phyloP scores from a whole-genome alignment of 306 rosid genomes.

The Sindora glabra region DNA sequence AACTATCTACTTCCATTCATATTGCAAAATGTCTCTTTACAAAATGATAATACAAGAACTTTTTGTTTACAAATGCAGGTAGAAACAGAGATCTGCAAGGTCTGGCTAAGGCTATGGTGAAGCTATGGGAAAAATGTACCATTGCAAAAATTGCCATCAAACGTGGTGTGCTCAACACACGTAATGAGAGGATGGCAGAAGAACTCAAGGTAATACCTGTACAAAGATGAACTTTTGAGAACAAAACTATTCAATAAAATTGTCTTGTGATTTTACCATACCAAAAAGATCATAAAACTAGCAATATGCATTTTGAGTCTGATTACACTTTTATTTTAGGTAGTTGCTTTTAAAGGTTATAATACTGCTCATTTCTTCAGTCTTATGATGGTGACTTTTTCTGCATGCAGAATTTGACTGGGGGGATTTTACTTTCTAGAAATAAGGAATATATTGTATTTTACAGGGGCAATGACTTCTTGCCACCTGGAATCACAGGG shows the following conservation, averaged over 20 bases:
- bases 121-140: constrained; percentile 82
- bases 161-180: constrained; percentile 79
- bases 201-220: constrained; percentile 67
- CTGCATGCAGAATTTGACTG: constrained; percentile 69
- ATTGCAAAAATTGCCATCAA: constrained; percentile 90
- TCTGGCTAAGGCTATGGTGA: constrained; percentile 74
- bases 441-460: constrained; percentile 86
- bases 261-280: background rate
- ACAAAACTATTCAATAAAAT: constrained; percentile 11
- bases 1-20: constrained; percentile 16
- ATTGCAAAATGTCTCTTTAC: background rate
- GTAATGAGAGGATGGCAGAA: constrained; percentile 90
- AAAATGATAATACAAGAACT: background rate
- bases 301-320: constrained; percentile 2
- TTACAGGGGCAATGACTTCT: constrained; percentile 83
- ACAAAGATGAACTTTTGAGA: constrained; percentile 1
- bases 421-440: constrained; percentile 85
- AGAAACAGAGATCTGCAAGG: constrained; percentile 90
- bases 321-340: background rate
- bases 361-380: constrained; percentile 7
- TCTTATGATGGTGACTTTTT: constrained; percentile 24
- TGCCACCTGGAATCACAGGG: constrained; percentile 61
- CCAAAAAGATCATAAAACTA: background rate
- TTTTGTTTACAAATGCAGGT: constrained; percentile 41
- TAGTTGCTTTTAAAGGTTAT: too few species aligned